These are phyloP conservation scores for Cercospora berteroae DNA, from an alignment of 2,329 filamentous ascomycete species.

Conservation along the genomic window DNA sequence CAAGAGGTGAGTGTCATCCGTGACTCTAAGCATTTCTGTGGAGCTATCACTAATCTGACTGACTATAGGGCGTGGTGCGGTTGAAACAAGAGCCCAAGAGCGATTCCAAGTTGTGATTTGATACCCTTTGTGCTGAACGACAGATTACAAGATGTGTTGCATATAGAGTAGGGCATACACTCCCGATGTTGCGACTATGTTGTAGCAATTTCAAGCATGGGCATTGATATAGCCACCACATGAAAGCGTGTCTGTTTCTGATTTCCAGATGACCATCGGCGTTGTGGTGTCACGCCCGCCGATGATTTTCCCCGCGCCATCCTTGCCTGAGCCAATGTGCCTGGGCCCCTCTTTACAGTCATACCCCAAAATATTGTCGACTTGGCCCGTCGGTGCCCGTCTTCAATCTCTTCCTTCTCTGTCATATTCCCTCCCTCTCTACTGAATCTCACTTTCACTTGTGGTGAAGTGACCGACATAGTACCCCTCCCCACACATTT, in stretches of 20 bases:
- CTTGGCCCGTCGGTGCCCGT: neutral
- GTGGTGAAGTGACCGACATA: neutral
- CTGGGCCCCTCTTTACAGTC: neutral
- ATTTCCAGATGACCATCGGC: neutral
- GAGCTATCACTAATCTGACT: conserved; percentile 19
- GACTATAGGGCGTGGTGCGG: conserved; percentile 51
- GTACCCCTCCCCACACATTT: neutral
- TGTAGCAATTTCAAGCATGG: neutral
- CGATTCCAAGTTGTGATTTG: conserved; percentile 22
- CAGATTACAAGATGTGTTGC: neutral
- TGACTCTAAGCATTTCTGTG: neutral
- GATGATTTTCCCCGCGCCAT: neutral
- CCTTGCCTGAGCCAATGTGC: neutral
- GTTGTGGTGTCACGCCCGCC: neutral
- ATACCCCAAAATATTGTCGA: conserved; percentile 3
- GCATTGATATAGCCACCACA: neutral
- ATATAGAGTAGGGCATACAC: neutral
- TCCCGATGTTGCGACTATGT: neutral
- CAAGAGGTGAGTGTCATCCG: conserved; percentile 61
- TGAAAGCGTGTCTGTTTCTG: neutral
- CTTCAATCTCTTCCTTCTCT: neutral
- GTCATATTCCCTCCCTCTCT: neutral
- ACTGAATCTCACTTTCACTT: neutral
- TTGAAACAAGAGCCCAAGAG: conserved; percentile 43
- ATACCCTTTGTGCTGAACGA: neutral